Evolutionary conservation across 1,284 basidiomycete genomes (phyloP), one percentile per base, ranked within the genome.

Genomic region (Apiotrichum siamense): DNA sequence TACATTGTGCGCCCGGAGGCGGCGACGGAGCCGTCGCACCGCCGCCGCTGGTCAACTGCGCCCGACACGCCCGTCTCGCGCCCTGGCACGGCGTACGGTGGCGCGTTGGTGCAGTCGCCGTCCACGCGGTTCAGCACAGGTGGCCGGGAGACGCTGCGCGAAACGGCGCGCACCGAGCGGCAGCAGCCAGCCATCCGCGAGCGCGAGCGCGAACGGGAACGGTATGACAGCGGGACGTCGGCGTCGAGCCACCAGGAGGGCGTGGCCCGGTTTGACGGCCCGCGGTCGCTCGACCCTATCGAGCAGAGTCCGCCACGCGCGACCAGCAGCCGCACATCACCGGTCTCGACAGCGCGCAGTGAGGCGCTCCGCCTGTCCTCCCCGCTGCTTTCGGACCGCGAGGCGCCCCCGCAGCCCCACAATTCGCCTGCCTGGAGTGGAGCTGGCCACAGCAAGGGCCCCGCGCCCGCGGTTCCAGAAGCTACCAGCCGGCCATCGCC

Each of bases 221-320:
- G 43, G 7, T 27, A 42, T n/a, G 50, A 47, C 15, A 27, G 45
- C 4, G 35, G 27, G 21, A n/a, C 50, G 7, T 36, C 50, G 21
- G n/a, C 29, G 1, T 18, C 42, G 20, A 36, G n/a, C 32, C 15
- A 38, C 9, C 6, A 23, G 18, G 41, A 39, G 27, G 24, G 39
- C 12, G 24, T 37, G 17, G 29, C 54, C 7, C 43, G 44, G 5
- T 31, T 40, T 17, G 53, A 50, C 17, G 31, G 18, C 6, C 39
- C 54, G 9, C 49, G 45, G 10, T 33, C 38, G 7, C 51, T 57
- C n/a, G 49, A 50, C 43, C 49, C 55, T 11, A 57, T 57, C n/a
- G 49, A 57, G 49, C 56, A 57, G 44, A 47, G 43, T 12, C 55
- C 55, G 6, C 55, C 55, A 2, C 47, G 40, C 15, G 24, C 43